A percentile compares a stretch with the other conserved stretches of the same genome.
These are phyloP conservation scores for Schizophyllum amplum DNA, from an alignment of 1,284 basidiomycete species.

Conservation along the genomic window DNA sequence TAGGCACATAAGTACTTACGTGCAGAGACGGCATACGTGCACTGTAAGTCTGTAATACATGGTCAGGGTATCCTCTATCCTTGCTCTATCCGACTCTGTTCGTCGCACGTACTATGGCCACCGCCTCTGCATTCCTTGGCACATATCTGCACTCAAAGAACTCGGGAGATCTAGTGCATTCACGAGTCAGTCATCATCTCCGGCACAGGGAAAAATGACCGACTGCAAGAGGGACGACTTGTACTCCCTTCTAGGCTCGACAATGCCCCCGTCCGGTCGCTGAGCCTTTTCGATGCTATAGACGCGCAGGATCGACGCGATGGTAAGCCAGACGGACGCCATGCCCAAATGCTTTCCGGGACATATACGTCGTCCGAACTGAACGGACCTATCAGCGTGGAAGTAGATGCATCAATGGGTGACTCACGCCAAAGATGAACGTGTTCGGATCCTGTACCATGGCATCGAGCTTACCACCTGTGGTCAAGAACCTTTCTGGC, in stretches of 20 bases:
- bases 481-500: conserved; percentile 9
- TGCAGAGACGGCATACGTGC: too few species aligned
- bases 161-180: neutral
- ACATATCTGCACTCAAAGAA: neutral
- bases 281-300: conserved; percentile 9
- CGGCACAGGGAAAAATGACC: neutral
- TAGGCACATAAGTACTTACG: too few species aligned
- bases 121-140: neutral
- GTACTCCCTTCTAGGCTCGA: neutral
- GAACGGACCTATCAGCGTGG: neutral
- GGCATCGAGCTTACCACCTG: conserved; percentile 9
- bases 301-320: conserved; percentile 9
- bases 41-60: too few species aligned
- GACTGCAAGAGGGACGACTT: neutral
- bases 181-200: neutral
- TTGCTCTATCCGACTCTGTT: too few species aligned
- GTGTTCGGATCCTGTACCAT: conserved; percentile 1
- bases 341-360: conserved; percentile 9
- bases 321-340: conserved; percentile 7
- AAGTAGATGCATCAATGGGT: neutral
- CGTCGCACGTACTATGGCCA: neutral
- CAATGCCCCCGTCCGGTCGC: neutral
- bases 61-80: too few species aligned
- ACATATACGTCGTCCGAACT: conserved; percentile 3
- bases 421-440: conserved; percentile 1